Evolutionary conservation across 2,329 filamentous ascomycete species (phyloP), one percentile per base, ranked within the genome.

Genomic region (Didymella glomerata): DNA sequence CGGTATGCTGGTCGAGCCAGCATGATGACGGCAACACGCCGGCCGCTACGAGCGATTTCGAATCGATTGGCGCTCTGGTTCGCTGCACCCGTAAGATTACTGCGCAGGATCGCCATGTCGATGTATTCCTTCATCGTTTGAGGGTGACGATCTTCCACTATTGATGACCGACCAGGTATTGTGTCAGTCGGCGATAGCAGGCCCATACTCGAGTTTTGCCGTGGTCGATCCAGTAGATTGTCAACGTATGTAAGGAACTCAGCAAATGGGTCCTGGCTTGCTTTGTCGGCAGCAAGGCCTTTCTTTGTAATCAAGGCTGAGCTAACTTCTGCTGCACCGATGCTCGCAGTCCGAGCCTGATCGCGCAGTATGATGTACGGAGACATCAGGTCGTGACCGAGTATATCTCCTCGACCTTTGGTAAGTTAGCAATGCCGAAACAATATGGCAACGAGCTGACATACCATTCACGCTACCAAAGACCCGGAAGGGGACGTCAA

Each of bases 381-480:
- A 38, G 88, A 90, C 90, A 97, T 96, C 14, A 99, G 82, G 76
- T 99, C 94, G 76, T 99, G 94, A 1, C 93, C 92, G 14, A 97
- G 84, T 32, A 96, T 90, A 69, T 96, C 92, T 64, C 94, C 94
- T 67, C 92, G 86, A 60, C 76, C 83, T 86, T 36, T 50, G 10
- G 45, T 8, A 27, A 2, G 32, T 76, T 63, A 78, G 69, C 48
- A 47, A 47, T 20, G 34, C 30, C 6, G 3, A 3, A 32, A 27
- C 11, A 22, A 8, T 11, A 1, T 9, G 9, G 16, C 38, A 16
- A 50, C 8, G 32, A 22, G 32, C 7, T 28, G 16, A 73, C 75
- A 62, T 72, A 76, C 87, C 87, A 78, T 96, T 96, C 36, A 99
- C 94, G 67, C 94, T 95, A 40, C 94, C 94, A 50, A 98, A 86